A percentile compares a stretch with the other conserved stretches of the same genome.
These are phyloP conservation scores for Phytophthora sansomeana DNA, from an alignment of 352 stramenopile genomes.

Conservation along the genomic window DNA sequence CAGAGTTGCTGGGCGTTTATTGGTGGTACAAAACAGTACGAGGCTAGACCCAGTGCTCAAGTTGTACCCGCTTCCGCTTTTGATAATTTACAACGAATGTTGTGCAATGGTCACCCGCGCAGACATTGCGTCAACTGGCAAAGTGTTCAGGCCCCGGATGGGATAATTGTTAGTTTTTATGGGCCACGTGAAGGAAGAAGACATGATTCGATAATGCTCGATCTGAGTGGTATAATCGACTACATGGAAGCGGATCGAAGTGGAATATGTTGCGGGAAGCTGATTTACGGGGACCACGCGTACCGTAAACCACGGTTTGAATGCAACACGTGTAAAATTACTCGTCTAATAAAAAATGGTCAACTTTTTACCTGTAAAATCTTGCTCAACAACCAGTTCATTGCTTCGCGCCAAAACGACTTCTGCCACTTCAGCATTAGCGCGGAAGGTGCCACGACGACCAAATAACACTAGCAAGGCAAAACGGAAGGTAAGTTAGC, in stretches of 20 bases:
- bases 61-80: background rate
- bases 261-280: background rate
- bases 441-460: too few species aligned
- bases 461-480: too few species aligned
- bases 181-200: slow-evolving; percentile 4
- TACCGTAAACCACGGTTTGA: too few species aligned
- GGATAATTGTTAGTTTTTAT: background rate
- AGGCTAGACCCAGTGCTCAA: slow-evolving; percentile 1
- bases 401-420: too few species aligned
- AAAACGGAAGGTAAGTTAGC: too few species aligned
- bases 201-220: slow-evolving; percentile 9
- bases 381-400: too few species aligned
- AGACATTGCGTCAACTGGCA: slow-evolving; percentile 12
- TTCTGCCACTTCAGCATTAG: too few species aligned
- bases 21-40: slow-evolving; percentile 6
- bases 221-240: background rate
- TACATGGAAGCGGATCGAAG: background rate
- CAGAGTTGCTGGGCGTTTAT: slow-evolving; percentile 5
- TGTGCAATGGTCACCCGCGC: slow-evolving; percentile 8
- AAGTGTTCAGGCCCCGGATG: slow-evolving; percentile 6
- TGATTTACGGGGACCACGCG: slow-evolving; percentile 3
- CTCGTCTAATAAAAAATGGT: too few species aligned
- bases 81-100: slow-evolving; percentile 8
- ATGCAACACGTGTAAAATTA: too few species aligned
- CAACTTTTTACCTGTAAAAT: too few species aligned